phyloP scores from a whole-genome alignment of 306 rosid genomes.

The Sphenostylis stenocarpa region DNA sequence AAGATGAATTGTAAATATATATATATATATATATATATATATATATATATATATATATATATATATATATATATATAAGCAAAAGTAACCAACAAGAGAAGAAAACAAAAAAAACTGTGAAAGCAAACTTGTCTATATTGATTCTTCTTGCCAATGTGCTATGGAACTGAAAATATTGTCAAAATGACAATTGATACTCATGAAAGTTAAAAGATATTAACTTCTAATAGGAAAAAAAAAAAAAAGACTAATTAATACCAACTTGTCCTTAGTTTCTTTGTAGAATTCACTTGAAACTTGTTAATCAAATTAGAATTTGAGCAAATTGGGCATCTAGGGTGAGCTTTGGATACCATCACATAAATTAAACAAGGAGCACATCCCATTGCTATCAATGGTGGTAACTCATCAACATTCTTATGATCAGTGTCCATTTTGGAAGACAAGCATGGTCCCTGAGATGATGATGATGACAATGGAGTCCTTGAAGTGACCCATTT shows the following conservation, averaged over 20 bases:
- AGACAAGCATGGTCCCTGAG: neutral
- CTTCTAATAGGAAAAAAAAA: neutral
- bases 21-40: too few species aligned
- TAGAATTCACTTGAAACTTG: neutral
- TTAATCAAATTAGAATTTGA: neutral
- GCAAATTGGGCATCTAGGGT: conserved; percentile 40
- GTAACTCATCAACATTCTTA: neutral
- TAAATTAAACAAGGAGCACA: conserved; percentile 30
- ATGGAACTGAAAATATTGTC: too few species aligned
- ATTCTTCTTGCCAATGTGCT: too few species aligned
- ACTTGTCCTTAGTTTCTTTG: neutral
- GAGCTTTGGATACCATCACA: conserved; percentile 30
- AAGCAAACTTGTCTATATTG: too few species aligned
- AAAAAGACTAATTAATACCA: neutral
- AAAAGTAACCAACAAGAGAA: too few species aligned
- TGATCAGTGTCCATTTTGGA: neutral
- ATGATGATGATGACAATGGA: neutral
- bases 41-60: too few species aligned
- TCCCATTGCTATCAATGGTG: conserved; percentile 28
- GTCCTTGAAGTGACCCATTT: neutral
- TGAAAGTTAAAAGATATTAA: neutral
- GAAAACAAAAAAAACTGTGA: too few species aligned
- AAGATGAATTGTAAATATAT: too few species aligned
- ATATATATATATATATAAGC: too few species aligned
- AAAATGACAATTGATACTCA: neutral